These are phyloP conservation scores for Linnemannia hyalina DNA, from an alignment of 192 early-diverging fungal genomes.

Conservation along the genomic window DNA sequence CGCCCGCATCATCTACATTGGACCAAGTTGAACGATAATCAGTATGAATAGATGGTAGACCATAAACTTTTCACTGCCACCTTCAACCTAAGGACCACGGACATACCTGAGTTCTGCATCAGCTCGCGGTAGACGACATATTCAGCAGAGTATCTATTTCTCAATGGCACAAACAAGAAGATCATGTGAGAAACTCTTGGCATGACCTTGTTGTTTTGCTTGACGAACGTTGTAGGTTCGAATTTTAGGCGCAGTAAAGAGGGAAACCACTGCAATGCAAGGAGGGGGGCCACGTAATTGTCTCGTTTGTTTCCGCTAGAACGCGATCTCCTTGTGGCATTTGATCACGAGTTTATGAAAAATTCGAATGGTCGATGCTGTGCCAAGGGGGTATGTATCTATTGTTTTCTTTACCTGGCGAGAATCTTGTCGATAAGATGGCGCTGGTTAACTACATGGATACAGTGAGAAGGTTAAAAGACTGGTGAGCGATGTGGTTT, in stretches of 20 bases:
- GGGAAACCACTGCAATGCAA: not conserved
- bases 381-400: not conserved
- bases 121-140: slow-evolving; percentile 89
- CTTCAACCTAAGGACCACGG: not conserved
- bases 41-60: too few species aligned
- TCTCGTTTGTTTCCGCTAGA: not conserved
- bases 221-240: not conserved
- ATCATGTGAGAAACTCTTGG: slow-evolving; percentile 6
- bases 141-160: slow-evolving; percentile 81
- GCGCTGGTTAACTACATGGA: slow-evolving; percentile 86
- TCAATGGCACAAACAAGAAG: not conserved
- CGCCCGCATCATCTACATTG: slow-evolving; percentile 79
- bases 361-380: not conserved
- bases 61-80: not conserved
- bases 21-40: slow-evolving; percentile 9
- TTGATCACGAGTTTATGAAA: not conserved
- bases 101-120: slow-evolving; percentile 73
- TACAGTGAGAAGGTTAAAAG: not conserved
- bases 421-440: slow-evolving; percentile 95
- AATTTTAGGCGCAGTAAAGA: not conserved
- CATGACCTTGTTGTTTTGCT: not conserved
- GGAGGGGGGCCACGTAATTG: slow-evolving; percentile 18
- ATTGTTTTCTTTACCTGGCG: slow-evolving; percentile 60
- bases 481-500: not conserved
- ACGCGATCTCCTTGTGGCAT: not conserved